Base-by-base conservation (phyloP, 768 basidiomycete species). In the Punctularia strigosozonata region DNA sequence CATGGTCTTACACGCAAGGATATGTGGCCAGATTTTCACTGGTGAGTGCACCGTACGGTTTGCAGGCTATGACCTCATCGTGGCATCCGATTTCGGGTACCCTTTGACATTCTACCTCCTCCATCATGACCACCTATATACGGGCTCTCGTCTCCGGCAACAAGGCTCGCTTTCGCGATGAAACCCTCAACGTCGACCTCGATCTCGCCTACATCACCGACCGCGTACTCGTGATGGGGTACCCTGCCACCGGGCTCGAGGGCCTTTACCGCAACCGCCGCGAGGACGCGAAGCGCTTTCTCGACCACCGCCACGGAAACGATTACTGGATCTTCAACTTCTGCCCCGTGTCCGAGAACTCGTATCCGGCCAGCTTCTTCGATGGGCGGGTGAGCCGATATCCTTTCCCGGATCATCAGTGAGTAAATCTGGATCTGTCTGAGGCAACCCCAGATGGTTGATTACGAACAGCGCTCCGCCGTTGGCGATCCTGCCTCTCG, bases 351-450 rank as follows among this genome's bases (percentile, higher is more conserved):
- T 67, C 64, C 45, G 89, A 91, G 57, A 91, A 91, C 52, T 69
- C 76, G 5, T 94, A 94, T 55, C 71, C 77, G 3, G 61, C 78
- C 2, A 58, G 60, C 33, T 59, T 78, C 25, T 91, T 91, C 52
- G 69, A 71, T 10, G 76, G 78, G 6, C 65, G 84, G 30, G 81
- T 89, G 14, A 86, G 81, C 48, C 64, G 88, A 37, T 90, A 82
- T 51, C 89, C 89, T 1, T 90, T 87, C 52, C 89, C 89, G 17
- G 89, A 92, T 52, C 89, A 92, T 53, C 84, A 90, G 77, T 85
- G 46, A 57, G 82, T 68, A 33, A 12, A 37, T 10, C 19, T 38
- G 13, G 17, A 24, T 43, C 17, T 36, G 25, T 21, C 3, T 18
- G 40, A 8, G 25, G 30, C 6, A n/a, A n/a, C n/a, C n/a, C n/a